Percentiles rank a stretch among this genome's conserved stretches.
phyloP scores from a whole-genome alignment of 2,329 filamentous ascomycete genomes.

The Ceratocystis harringtonii region DNA sequence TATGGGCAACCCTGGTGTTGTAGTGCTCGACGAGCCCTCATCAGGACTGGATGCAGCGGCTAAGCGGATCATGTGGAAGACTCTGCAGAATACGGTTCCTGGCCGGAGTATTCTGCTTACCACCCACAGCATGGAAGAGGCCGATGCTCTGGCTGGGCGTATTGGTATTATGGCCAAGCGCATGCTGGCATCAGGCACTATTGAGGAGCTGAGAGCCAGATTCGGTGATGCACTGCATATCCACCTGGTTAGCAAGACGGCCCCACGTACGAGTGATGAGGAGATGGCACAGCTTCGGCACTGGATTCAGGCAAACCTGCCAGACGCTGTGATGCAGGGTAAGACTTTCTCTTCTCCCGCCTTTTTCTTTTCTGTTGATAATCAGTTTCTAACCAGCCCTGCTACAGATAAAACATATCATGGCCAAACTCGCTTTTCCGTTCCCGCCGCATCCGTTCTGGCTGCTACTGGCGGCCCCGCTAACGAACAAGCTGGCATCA shows the following conservation, averaged over 20 bases:
- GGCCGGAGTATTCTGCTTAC: slow-evolving; percentile 77
- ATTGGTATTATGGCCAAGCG: slow-evolving; percentile 73
- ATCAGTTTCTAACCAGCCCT: background rate
- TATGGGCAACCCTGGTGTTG: slow-evolving; percentile 78
- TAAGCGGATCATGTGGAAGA: slow-evolving; percentile 88
- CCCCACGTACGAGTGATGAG: slow-evolving; percentile 53
- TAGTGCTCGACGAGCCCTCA: slow-evolving; percentile 78
- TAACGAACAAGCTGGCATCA: background rate
- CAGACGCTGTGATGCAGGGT: slow-evolving; percentile 48
- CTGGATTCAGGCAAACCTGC: slow-evolving; percentile 51
- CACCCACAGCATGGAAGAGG: slow-evolving; percentile 92
- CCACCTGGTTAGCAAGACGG: slow-evolving; percentile 60
- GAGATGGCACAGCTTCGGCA: slow-evolving; percentile 51
- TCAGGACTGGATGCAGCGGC: slow-evolving; percentile 81
- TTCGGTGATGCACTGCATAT: slow-evolving; percentile 71
- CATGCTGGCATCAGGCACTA: slow-evolving; percentile 74
- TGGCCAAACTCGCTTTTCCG: slow-evolving; percentile 73
- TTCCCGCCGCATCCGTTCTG: slow-evolving; percentile 37
- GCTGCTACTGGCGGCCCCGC: background rate
- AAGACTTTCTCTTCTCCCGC: background rate
- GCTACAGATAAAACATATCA: slow-evolving; percentile 52
- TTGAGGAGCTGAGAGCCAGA: slow-evolving; percentile 52
- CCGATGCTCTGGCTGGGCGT: slow-evolving; percentile 68
- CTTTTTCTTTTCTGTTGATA: background rate
- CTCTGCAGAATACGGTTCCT: slow-evolving; percentile 54